Percentiles rank a stretch among this genome's conserved stretches.
These are phyloP conservation scores for Fusarium paranaense DNA, from an alignment of 2,329 filamentous ascomycete species.

Conservation along the genomic window DNA sequence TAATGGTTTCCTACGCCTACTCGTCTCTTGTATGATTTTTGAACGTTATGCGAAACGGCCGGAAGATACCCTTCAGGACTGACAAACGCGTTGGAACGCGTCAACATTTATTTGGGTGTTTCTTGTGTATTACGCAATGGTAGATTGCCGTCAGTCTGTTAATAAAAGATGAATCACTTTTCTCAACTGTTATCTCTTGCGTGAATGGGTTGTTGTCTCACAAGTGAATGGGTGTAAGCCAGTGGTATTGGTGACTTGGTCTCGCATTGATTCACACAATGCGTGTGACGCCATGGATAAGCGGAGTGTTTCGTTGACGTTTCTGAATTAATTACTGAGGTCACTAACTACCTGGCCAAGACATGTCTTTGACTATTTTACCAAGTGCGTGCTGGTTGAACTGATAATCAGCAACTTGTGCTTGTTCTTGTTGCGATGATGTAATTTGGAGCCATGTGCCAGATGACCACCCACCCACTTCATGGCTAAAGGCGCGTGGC, in stretches of 20 bases:
- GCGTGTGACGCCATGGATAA: not conserved
- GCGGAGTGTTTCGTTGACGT: not conserved
- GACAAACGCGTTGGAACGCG: slow-evolving; percentile 15
- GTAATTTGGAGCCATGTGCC: not conserved
- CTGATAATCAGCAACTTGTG: not conserved
- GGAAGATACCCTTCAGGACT: slow-evolving; percentile 39
- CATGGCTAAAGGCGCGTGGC: not conserved
- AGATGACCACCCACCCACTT: not conserved
- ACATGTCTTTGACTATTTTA: not conserved
- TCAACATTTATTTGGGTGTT: slow-evolving; percentile 11
- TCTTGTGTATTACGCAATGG: slow-evolving; percentile 10
- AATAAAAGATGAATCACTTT: slow-evolving; percentile 6
- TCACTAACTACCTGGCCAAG: not conserved
- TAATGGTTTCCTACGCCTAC: slow-evolving; percentile 3
- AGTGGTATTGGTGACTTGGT: not conserved
- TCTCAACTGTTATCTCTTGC: not conserved
- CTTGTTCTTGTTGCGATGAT: not conserved
- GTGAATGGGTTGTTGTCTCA: not conserved
- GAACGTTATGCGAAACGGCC: slow-evolving; percentile 35
- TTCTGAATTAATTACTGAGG: not conserved
- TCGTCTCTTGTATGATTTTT: slow-evolving; percentile 1
- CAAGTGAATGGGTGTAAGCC: not conserved
- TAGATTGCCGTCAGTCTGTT: not conserved
- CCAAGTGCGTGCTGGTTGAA: not conserved
- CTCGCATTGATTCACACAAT: not conserved